Percentiles rank a stretch among this genome's conserved stretches.
phyloP scores from a whole-genome alignment of 139 green algal genomes.

The Eudorina sp. region DNA sequence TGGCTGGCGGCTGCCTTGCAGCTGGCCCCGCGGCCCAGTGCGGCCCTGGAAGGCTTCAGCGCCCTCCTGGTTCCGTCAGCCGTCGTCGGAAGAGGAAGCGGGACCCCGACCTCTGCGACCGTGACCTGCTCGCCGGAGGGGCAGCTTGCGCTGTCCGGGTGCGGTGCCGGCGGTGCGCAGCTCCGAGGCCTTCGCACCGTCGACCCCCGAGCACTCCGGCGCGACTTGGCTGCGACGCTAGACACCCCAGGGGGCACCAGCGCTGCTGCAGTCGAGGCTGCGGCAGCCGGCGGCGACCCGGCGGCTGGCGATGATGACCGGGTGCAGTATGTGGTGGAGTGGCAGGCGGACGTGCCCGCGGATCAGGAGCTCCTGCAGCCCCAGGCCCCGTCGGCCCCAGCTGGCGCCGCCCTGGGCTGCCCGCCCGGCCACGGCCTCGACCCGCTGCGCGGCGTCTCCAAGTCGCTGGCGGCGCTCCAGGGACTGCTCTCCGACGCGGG shows the following conservation, averaged over 20 bases:
- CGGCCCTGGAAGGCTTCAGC: background rate
- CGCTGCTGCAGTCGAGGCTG: background rate
- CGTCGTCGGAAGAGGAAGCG: too few relatives aligned
- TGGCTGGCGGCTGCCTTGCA: background rate
- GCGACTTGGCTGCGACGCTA: too few relatives aligned
- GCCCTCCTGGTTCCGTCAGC: background rate
- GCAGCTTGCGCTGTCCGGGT: too few relatives aligned
- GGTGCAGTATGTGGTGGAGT: constrained; percentile 5
- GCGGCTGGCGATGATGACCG: background rate
- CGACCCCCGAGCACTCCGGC: too few relatives aligned
- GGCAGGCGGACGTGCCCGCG: background rate
- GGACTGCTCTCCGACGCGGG: constrained; percentile 4
- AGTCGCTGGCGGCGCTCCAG: constrained; percentile 29
- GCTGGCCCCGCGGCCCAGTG: background rate
- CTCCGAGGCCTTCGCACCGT: too few relatives aligned
- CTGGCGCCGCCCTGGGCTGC: background rate
- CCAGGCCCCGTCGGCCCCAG: background rate
- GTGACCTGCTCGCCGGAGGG: too few relatives aligned
- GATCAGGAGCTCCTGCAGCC: background rate
- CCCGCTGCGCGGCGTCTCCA: background rate
- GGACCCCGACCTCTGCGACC: too few relatives aligned
- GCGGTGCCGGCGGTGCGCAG: too few relatives aligned
- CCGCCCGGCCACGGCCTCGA: background rate
- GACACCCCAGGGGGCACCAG: too few relatives aligned
- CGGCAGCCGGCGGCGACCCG: too few relatives aligned